These are phyloP conservation scores for Irpex sp. DNA, from an alignment of 1,284 basidiomycete genomes.

Conservation along the genomic window DNA sequence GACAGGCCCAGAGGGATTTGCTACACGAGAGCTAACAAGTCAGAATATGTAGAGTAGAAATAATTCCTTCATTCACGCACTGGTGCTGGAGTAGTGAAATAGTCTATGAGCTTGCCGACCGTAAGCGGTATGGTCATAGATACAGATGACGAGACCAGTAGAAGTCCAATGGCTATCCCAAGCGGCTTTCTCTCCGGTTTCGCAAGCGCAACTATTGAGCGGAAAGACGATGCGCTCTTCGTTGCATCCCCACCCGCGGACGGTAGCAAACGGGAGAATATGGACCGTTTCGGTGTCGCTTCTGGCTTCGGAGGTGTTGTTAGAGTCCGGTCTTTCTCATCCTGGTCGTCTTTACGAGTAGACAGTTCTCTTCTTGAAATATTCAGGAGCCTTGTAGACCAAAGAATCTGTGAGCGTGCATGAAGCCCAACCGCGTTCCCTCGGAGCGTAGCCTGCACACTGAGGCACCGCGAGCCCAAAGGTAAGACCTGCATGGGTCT, in stretches of 20 bases:
- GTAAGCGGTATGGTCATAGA: slow-evolving; percentile 91
- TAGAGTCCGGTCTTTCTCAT: neutral
- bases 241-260: slow-evolving; percentile 29
- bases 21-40: slow-evolving; percentile 31
- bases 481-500: neutral
- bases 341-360: neutral
- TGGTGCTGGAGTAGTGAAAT: slow-evolving; percentile 71
- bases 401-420: neutral
- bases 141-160: slow-evolving; percentile 72
- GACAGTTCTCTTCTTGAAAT: neutral
- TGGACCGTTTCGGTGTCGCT: slow-evolving; percentile 29
- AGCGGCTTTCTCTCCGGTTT: slow-evolving; percentile 77
- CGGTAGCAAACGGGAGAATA: slow-evolving; percentile 38
- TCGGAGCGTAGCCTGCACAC: neutral
- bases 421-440: neutral
- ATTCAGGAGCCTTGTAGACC: neutral
- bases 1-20: slow-evolving; percentile 77
- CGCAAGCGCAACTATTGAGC: slow-evolving; percentile 75
- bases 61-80: slow-evolving; percentile 40
- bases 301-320: neutral
- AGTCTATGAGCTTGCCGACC: slow-evolving; percentile 90
- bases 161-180: slow-evolving; percentile 62
- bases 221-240: slow-evolving; percentile 55
- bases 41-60: slow-evolving; percentile 14
- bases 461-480: neutral